These are phyloP conservation scores for Pleurotus giganteus DNA, from an alignment of 768 basidiomycete species.

Conservation along the genomic window DNA sequence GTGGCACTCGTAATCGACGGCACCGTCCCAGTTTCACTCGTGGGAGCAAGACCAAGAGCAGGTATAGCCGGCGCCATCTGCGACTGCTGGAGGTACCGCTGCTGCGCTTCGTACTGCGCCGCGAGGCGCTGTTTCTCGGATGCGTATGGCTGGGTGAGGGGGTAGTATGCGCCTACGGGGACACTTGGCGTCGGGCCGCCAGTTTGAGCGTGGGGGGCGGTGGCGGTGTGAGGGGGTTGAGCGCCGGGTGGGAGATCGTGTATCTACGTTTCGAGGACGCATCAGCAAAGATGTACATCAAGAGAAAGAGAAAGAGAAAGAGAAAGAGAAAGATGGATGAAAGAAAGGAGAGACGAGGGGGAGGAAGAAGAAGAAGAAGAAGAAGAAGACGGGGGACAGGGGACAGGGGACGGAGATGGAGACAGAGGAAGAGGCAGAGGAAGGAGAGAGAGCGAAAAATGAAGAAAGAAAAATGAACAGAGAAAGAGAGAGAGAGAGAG, in stretches of 20 bases:
- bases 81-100: not conserved
- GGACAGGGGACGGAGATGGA: too few species aligned
- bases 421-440: too few species aligned
- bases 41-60: not conserved
- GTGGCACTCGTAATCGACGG: not conserved
- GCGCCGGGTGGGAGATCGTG: not conserved
- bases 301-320: too few species aligned
- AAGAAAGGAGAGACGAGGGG: too few species aligned
- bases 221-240: not conserved
- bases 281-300: too few species aligned
- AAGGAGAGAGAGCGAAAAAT: too few species aligned
- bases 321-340: too few species aligned
- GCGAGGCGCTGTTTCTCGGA: not conserved
- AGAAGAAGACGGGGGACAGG: too few species aligned
- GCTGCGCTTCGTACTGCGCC: not conserved
- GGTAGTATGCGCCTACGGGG: conserved; percentile 1
- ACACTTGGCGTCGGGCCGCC: not conserved
- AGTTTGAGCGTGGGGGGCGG: not conserved
- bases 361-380: too few species aligned
- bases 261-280: not conserved
- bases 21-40: not conserved
- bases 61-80: not conserved
- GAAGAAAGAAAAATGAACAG: too few species aligned
- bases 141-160: too few species aligned
- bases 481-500: too few species aligned